Evolutionary conservation across 2,329 filamentous ascomycete genomes (phyloP).

Genomic region (Cordyceps militaris): DNA sequence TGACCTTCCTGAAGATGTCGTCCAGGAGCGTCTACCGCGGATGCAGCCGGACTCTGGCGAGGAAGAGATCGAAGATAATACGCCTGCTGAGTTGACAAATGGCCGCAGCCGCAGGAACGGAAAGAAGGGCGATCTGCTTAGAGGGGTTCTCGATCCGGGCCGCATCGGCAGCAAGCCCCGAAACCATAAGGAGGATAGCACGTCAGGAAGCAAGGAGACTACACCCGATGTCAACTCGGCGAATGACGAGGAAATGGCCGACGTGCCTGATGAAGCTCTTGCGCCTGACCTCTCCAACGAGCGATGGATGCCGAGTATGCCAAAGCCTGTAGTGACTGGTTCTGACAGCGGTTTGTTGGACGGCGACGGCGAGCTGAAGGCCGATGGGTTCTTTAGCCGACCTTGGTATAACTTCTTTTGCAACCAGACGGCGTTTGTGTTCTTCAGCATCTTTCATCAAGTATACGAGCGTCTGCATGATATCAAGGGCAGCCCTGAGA

Average conservation of each 20-base stretch:
- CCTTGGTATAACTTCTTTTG: constrained; percentile 84
- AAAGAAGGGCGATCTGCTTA: constrained; percentile 74
- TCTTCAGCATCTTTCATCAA: constrained; percentile 89
- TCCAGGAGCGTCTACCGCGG: constrained; percentile 59
- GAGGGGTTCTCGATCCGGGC: constrained; percentile 74
- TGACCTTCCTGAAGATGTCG: constrained; percentile 62
- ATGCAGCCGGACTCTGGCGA: constrained; percentile 65
- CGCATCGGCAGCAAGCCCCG: constrained; percentile 64
- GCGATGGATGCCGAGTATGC: constrained; percentile 56
- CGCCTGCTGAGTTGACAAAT: constrained; percentile 64
- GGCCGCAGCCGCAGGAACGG: constrained; percentile 61
- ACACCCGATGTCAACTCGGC: constrained; percentile 77
- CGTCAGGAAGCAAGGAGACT: constrained; percentile 75
- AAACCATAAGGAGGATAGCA: constrained; percentile 72
- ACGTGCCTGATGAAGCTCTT: constrained; percentile 49
- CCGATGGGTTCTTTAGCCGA: constrained; percentile 73
- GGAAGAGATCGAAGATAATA: constrained; percentile 68
- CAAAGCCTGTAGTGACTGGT: constrained; percentile 46
- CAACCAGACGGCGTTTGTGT: constrained; percentile 87
- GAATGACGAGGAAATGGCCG: constrained; percentile 68
- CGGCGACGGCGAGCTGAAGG: constrained; percentile 59
- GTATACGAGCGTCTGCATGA: constrained; percentile 77
- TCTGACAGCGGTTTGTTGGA: constrained; percentile 43
- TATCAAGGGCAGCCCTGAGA: constrained; percentile 71
- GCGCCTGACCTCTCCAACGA: constrained; percentile 58